Base-by-base conservation (phyloP, 768 basidiomycete species). In the Chalciporus sphaerocephalus region DNA sequence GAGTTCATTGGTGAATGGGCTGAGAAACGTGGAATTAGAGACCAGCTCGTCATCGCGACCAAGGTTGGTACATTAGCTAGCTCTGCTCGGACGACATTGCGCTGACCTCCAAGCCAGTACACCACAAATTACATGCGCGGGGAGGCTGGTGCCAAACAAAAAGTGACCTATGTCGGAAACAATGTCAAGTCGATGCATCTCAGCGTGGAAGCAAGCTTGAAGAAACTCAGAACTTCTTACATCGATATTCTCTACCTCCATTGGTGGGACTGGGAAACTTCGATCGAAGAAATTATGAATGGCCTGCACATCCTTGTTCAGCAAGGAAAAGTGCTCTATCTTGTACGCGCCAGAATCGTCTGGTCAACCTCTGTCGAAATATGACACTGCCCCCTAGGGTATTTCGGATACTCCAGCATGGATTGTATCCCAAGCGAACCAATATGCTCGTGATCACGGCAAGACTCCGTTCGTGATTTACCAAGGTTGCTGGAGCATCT, bases 171-270 rank as follows among this genome's bases (percentile, higher is more conserved):
- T 40, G 39, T 34, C 4, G 73, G 74, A 15, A 75, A 76, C 52
- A 52, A 53, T 42, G 47, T 59, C 35, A 71, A 71, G 45, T 59
- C 53, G 1, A 52, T 75, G 55, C 42, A 53, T 13, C 8, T 67
- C 23, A 55, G 54, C 15, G 57, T 70, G 3, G 61, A 64, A 4
- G 60, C 58, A 1, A 65, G 61, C 22, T 62, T 75, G 38, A 66
- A 63, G 44, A 81, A 79, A 51, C 68, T 86, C 12, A 66, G 78
- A 28, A 83, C 80, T 0, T 64, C 71, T n/a, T 85, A 76, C 48
- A 71, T 80, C 55, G 79, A 80, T 50, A 69, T 81, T 42, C 57
- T 81, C 17, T 79, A 80, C 50, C 52, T 80, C 1, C 79, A 80
- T 52, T 75, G 68, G 66, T 71, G 72, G 76, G 74, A 76, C 46